phyloP scores from a whole-genome alignment of 441 rosid genomes.

The Rhodomyrtus psidioides region DNA sequence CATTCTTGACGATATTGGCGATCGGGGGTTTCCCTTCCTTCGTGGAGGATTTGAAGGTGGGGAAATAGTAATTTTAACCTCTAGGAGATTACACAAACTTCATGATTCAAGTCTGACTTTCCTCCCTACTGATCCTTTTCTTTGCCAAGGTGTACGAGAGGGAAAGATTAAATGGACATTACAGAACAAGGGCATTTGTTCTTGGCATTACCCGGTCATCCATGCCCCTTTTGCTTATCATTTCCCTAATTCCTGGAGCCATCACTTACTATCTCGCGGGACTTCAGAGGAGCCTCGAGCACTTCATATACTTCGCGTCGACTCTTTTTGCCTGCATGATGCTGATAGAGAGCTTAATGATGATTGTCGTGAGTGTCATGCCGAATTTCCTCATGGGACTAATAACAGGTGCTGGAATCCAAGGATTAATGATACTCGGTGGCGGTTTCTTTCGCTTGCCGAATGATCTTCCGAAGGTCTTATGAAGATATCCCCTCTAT shows the following conservation, averaged over 20 bases:
- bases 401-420: conserved; percentile 2
- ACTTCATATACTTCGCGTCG: background rate
- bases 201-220: conserved; percentile 6
- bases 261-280: conserved; percentile 4
- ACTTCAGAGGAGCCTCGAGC: background rate
- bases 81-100: background rate
- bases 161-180: conserved; percentile 6
- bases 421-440: background rate
- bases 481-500: conserved; percentile 7
- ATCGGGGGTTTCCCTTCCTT: conserved; percentile 9
- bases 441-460: conserved; percentile 8
- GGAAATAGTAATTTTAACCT: background rate
- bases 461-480: background rate
- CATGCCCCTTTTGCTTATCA: conserved; percentile 2
- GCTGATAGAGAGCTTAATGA: conserved; percentile 9
- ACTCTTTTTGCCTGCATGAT: conserved; percentile 1
- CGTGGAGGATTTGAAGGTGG: conserved; percentile 5
- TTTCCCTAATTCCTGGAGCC: conserved; percentile 4
- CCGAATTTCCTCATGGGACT: conserved; percentile 2
- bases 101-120: background rate
- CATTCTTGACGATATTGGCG: conserved; percentile 3
- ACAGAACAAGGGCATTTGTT: conserved; percentile 1
- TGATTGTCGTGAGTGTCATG: conserved; percentile 3
- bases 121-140: background rate
- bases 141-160: background rate